phyloP scores from a whole-genome alignment of 2,329 filamentous ascomycete genomes.

The Aspergillus neoniger region DNA sequence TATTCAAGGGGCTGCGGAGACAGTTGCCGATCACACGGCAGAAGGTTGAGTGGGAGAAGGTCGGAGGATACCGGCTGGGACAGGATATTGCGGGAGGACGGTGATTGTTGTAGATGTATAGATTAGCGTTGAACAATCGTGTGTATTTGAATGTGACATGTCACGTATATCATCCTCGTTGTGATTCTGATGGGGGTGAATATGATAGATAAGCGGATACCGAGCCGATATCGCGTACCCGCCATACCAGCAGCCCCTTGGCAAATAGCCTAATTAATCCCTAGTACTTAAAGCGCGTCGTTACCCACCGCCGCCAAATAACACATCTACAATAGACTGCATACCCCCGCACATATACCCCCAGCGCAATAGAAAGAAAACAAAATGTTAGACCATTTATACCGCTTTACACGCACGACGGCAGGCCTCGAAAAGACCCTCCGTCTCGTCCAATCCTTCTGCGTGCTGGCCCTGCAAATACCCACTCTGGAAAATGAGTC shows the following conservation, averaged over 20 bases:
- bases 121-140: neutral
- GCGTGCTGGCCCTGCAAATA: conserved; percentile 26
- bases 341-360: neutral
- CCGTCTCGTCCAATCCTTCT: conserved; percentile 36
- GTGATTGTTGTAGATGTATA: conserved; percentile 16
- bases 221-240: no score
- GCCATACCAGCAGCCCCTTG: no score
- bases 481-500: conserved; percentile 21
- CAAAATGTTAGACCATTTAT: conserved; percentile 25
- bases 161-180: neutral
- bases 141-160: neutral
- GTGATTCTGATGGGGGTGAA: no score
- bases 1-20: conserved; percentile 88
- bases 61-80: conserved; percentile 84
- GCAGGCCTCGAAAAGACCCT: conserved; percentile 38
- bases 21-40: conserved; percentile 95
- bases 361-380: neutral
- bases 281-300: no score
- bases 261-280: no score
- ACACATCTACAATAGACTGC: neutral
- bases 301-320: no score
- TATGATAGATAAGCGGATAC: no score
- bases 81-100: conserved; percentile 70
- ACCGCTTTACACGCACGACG: conserved; percentile 30
- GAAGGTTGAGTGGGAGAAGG: conserved; percentile 99